Evolutionary conservation across 2,329 filamentous ascomycete genomes (phyloP).

Genomic region (Diplodia mutila): DNA sequence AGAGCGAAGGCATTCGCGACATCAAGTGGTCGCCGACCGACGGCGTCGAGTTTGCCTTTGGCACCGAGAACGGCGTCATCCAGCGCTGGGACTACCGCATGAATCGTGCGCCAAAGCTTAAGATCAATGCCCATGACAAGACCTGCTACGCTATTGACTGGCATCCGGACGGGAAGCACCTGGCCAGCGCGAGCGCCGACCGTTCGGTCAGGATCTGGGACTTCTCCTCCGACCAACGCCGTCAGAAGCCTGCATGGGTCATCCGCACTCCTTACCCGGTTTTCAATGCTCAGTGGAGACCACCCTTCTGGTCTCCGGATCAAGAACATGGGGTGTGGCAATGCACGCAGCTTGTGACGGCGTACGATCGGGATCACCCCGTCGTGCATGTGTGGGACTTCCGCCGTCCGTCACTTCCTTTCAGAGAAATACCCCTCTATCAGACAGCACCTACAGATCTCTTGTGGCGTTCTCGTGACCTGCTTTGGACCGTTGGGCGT

Average conservation of each 20-base stretch:
- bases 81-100: conserved; percentile 68
- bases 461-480: conserved; percentile 66
- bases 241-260: conserved; percentile 62
- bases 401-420: conserved; percentile 64
- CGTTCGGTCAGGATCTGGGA: conserved; percentile 68
- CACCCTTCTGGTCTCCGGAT: conserved; percentile 60
- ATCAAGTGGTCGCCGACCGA: conserved; percentile 68
- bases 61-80: conserved; percentile 65
- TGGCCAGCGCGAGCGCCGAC: conserved; percentile 65
- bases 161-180: conserved; percentile 68
- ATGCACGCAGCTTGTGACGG: conserved; percentile 65
- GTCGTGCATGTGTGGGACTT: conserved; percentile 68
- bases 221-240: conserved; percentile 59
- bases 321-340: conserved; percentile 59
- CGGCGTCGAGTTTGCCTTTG: conserved; percentile 65
- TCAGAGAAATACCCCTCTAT: conserved; percentile 62
- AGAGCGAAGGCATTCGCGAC: conserved; percentile 65
- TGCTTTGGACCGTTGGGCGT: conserved; percentile 66
- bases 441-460: conserved; percentile 61
- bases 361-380: conserved; percentile 65
- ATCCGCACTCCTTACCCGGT: conserved; percentile 66
- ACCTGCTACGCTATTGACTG: conserved; percentile 67
- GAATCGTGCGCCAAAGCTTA: conserved; percentile 59
- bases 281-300: conserved; percentile 65
- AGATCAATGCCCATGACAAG: conserved; percentile 64